These are phyloP conservation scores for Nectriaceae sp. DNA, from an alignment of 2,329 filamentous ascomycete genomes.

Conservation along the genomic window DNA sequence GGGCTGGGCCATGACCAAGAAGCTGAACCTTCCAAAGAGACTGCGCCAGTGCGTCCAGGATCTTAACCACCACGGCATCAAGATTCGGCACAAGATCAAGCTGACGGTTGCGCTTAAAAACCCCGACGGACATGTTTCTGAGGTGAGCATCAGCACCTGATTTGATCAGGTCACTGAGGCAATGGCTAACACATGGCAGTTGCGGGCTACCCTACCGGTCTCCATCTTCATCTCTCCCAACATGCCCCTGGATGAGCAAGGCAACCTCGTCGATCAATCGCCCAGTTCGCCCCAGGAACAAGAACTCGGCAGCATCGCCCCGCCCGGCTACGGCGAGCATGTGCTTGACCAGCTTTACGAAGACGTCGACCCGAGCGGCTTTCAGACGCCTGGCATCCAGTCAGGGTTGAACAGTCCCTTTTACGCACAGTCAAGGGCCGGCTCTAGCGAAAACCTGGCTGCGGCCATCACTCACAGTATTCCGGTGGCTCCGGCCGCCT, in stretches of 20 bases:
- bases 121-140: conserved; percentile 90
- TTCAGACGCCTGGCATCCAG: conserved; percentile 72
- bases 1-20: conserved; percentile 63
- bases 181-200: conserved; percentile 42
- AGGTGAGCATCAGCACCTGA: conserved; percentile 55
- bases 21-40: conserved; percentile 74
- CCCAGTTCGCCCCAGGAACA: conserved; percentile 48
- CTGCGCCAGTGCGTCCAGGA: conserved; percentile 86
- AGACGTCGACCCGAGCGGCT: conserved; percentile 78
- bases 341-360: conserved; percentile 88
- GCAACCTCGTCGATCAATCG: conserved; percentile 70
- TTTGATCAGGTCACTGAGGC: not conserved
- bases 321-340: conserved; percentile 91
- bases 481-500: conserved; percentile 49
- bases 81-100: conserved; percentile 89
- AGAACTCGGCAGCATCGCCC: conserved; percentile 68
- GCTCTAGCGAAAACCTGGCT: conserved; percentile 78
- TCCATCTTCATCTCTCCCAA: conserved; percentile 96
- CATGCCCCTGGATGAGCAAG: conserved; percentile 83
- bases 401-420: conserved; percentile 83
- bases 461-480: conserved; percentile 44
- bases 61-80: conserved; percentile 85
- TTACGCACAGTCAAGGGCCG: conserved; percentile 68
- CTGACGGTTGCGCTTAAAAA: conserved; percentile 90
- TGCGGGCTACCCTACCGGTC: conserved; percentile 86